Evolutionary conservation across 352 stramenopile genomes (phyloP), one percentile per base, ranked within the genome.

Genomic region (Phytopythium montanum): DNA sequence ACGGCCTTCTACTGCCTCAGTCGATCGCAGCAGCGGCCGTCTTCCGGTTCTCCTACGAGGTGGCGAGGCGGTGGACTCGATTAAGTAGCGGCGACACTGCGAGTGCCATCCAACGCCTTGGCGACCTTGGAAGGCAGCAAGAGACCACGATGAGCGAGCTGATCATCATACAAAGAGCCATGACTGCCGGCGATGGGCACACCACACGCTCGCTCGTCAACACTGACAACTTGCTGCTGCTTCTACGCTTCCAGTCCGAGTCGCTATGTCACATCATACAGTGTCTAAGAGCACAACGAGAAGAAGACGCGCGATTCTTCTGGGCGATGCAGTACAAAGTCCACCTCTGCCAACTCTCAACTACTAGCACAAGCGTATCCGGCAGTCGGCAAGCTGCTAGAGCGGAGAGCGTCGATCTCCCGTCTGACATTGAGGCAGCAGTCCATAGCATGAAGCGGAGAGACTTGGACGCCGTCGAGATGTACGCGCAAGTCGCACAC

Each of bases 311-410:
- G 1, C 28, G 54, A 18, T 69, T 77, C 46, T 79, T 81, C 29
- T 84, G 75, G 75, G 60, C 29, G 16, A 64, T 79, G 61, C 75
- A 84, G 48, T 69, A 74, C 29, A 73, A 79, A 46, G 53, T 69
- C 4, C 61, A 69, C 23, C 21, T 59, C 12, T 59, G 38, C 21
- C 51, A 56, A 7, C 21, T 56, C 2, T 31, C 21, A 3, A 16
- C 50, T 10, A 3, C 31, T 13, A 2, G 7, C 31, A 19, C 16
- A 26, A 16, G 14, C 23, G 21, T 7, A 6, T 21, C 42, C 13
- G 26, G 31, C 12, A 26, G 52, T 1, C 25, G 34, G 12, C n/a
- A 39, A 49, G 38, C 23, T 25, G 7, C 12, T 25, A 39, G 31
- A 12, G 49, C 49, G 19, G 19, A 55, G 6, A 38, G 38, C 23